A percentile compares a stretch with the other conserved stretches of the same genome.
phyloP scores from a whole-genome alignment of 352 stramenopile species.

The Sclerospora graminicola region DNA sequence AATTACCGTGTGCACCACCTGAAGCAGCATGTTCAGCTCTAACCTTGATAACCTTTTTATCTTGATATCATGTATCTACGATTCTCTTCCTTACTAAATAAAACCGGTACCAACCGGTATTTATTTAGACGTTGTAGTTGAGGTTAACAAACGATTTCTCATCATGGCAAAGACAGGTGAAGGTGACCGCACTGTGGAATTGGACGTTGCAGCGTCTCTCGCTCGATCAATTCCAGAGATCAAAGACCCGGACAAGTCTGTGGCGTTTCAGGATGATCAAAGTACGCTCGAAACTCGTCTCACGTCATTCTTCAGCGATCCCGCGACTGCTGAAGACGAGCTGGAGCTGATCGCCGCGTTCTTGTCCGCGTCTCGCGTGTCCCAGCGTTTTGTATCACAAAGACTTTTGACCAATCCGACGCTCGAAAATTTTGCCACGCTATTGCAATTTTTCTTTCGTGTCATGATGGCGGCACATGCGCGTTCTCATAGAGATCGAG shows the following conservation, averaged over 20 bases:
- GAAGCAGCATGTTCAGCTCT: constrained; percentile 43
- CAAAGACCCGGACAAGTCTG: neutral
- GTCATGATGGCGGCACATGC: constrained; percentile 45
- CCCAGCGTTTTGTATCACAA: constrained; percentile 32
- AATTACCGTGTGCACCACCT: constrained; percentile 72
- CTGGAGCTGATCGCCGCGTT: constrained; percentile 29
- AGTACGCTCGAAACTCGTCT: constrained; percentile 37
- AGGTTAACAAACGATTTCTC: constrained; percentile 15
- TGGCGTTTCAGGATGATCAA: constrained; percentile 1
- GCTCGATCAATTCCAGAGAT: neutral
- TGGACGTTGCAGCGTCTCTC: constrained; percentile 8
- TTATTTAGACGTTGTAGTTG: neutral
- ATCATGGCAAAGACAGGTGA: constrained; percentile 23
- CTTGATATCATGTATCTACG: constrained; percentile 2
- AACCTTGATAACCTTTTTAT: neutral
- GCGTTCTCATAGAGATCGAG: constrained; percentile 2
- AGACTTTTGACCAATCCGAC: constrained; percentile 12
- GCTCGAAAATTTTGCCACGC: constrained; percentile 25
- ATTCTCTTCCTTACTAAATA: neutral
- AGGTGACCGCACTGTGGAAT: constrained; percentile 2
- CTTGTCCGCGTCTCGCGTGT: constrained; percentile 20
- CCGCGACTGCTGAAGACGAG: constrained; percentile 3
- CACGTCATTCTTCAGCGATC: constrained; percentile 25
- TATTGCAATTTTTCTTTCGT: constrained; percentile 61
- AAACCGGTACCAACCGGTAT: constrained; percentile 1